These are phyloP conservation scores for Euphorbia schlechtendalii DNA, from an alignment of 441 rosid species.

Conservation along the genomic window DNA sequence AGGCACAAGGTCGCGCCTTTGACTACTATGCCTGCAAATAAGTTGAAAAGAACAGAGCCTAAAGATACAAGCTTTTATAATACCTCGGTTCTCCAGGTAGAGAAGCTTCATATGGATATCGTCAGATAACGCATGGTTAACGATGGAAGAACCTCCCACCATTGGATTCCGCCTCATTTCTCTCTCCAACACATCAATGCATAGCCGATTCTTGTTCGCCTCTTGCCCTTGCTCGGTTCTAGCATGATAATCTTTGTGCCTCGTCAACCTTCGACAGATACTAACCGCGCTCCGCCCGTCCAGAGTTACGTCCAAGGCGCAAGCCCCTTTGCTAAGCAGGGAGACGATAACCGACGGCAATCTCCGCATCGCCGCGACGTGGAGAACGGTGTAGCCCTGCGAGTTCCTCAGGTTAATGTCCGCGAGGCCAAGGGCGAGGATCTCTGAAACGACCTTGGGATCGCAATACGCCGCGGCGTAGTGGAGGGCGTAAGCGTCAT, in stretches of 20 bases:
- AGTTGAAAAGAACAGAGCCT: too few species aligned
- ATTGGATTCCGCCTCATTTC: constrained; percentile 61
- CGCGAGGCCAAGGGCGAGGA: constrained; percentile 58
- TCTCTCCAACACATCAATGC: constrained; percentile 75
- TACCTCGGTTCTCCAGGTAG: constrained; percentile 89
- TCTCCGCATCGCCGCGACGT: constrained; percentile 79
- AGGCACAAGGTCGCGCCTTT: too few species aligned
- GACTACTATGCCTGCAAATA: too few species aligned
- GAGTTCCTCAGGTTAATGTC: constrained; percentile 68
- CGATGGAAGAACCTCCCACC: constrained; percentile 35
- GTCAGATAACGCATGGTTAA: constrained; percentile 42
- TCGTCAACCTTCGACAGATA: constrained; percentile 70
- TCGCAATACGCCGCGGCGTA: constrained; percentile 85
- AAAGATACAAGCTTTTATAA: neutral
- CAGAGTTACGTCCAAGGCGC: constrained; percentile 47
- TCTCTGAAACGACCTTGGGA: constrained; percentile 70
- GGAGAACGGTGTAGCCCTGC: constrained; percentile 78
- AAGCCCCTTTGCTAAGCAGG: constrained; percentile 65
- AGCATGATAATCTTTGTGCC: constrained; percentile 73
- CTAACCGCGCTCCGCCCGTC: constrained; percentile 81
- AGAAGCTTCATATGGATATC: constrained; percentile 71
- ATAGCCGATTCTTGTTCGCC: constrained; percentile 65
- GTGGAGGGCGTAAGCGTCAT: constrained; percentile 75
- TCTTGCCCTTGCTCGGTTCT: constrained; percentile 60
- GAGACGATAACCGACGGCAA: constrained; percentile 55